A percentile compares a stretch with the other conserved stretches of the same genome.
phyloP scores from a whole-genome alignment of 1,284 basidiomycete species.

The Cerioporus squamosus region DNA sequence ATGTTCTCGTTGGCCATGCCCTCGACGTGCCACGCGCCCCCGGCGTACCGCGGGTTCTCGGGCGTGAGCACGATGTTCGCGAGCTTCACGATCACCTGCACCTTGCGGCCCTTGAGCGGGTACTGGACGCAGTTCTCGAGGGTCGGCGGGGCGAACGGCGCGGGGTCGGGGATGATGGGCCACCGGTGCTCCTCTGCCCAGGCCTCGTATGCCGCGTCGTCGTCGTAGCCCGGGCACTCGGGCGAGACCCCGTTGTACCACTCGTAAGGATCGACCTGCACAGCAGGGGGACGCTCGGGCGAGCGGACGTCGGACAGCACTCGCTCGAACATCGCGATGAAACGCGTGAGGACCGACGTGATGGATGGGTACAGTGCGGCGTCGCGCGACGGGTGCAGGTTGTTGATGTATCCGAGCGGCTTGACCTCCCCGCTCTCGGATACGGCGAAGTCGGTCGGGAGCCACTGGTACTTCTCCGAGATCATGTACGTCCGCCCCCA shows the following conservation, averaged over 20 bases:
- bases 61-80: conserved; percentile 53
- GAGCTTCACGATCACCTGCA: conserved; percentile 58
- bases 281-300: background rate
- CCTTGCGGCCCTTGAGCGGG: conserved; percentile 24
- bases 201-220: conserved; percentile 3
- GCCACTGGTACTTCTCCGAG: conserved; percentile 17
- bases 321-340: conserved; percentile 42
- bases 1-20: conserved; percentile 52
- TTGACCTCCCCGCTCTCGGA: conserved; percentile 2
- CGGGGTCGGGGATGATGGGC: conserved; percentile 10
- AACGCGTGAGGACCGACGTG: conserved; percentile 33
- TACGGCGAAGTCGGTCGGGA: conserved; percentile 22
- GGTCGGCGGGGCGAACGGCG: conserved; percentile 2
- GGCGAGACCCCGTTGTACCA: conserved; percentile 2
- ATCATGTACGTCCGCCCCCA: background rate
- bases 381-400: conserved; percentile 17
- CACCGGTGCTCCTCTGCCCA: conserved; percentile 15
- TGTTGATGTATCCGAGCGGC: conserved; percentile 11
- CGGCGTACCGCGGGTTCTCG: conserved; percentile 39
- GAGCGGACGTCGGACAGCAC: conserved; percentile 23
- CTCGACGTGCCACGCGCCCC: conserved; percentile 42
- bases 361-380: conserved; percentile 35
- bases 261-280: background rate
- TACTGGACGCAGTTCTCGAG: conserved; percentile 4
- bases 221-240: background rate